Percentiles rank a stretch among this genome's conserved stretches.
These are phyloP conservation scores for Apiospora marii DNA, from an alignment of 2,329 filamentous ascomycete species.

Conservation along the genomic window DNA sequence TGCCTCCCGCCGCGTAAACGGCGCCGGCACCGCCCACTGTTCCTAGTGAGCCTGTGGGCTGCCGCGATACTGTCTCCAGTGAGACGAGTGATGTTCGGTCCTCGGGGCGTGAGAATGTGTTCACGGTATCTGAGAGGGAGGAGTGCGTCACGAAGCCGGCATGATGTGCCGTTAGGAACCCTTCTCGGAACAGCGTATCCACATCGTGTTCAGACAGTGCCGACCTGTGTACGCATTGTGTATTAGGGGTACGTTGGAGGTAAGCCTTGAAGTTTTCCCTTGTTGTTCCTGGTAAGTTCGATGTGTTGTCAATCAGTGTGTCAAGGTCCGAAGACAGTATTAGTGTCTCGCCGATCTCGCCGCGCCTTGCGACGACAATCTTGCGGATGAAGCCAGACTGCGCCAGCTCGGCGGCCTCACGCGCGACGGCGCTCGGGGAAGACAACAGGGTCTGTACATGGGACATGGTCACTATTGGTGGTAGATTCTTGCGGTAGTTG, in stretches of 20 bases:
- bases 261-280: conserved; percentile 60
- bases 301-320: conserved; percentile 49
- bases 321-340: conserved; percentile 66
- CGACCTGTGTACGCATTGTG: conserved; percentile 48
- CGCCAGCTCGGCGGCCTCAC: conserved; percentile 70
- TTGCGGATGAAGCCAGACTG: conserved; percentile 65
- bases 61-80: conserved; percentile 68
- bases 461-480: conserved; percentile 70
- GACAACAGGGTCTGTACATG: conserved; percentile 71
- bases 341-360: conserved; percentile 69
- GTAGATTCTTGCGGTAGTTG: conserved; percentile 64
- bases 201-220: conserved; percentile 34
- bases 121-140: conserved; percentile 43
- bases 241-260: conserved; percentile 59
- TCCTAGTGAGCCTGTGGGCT: conserved; percentile 72
- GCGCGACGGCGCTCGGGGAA: conserved; percentile 70
- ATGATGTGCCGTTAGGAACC: conserved; percentile 68
- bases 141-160: conserved; percentile 44
- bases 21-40: conserved; percentile 75
- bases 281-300: conserved; percentile 49
- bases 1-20: conserved; percentile 69
- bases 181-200: conserved; percentile 66
- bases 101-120: conserved; percentile 57
- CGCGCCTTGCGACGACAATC: conserved; percentile 68
- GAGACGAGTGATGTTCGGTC: conserved; percentile 64